Percentiles rank a stretch among this genome's conserved stretches.
Conservation (phyloP, 2,329 filamentous ascomycete genomes). For the Colletotrichum acutatum region DNA sequence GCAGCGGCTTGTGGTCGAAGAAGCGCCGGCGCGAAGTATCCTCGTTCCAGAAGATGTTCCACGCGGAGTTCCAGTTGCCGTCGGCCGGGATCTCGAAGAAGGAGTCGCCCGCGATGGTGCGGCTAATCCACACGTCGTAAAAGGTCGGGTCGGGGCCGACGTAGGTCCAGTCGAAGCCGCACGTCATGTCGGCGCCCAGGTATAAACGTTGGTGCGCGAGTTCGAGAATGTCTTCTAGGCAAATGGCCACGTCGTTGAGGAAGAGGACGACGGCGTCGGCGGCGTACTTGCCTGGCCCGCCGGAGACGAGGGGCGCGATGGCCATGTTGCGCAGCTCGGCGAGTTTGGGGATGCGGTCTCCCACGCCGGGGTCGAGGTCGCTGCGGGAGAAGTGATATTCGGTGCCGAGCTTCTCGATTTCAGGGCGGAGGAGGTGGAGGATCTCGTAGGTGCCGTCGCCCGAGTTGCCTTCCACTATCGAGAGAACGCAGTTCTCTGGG, state of each 20-base stretch:
- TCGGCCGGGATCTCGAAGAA: conserved; percentile 65
- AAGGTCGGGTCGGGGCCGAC: conserved; percentile 58
- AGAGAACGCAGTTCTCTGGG: conserved; percentile 60
- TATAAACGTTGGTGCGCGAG: conserved; percentile 54
- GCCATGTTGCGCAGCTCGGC: conserved; percentile 64
- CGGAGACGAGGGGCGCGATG: conserved; percentile 55
- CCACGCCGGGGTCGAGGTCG: conserved; percentile 53
- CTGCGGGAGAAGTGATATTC: conserved; percentile 56
- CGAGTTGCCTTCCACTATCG: conserved; percentile 66
- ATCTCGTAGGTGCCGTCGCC: conserved; percentile 64
- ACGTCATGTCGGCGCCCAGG: conserved; percentile 66
- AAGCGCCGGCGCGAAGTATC: conserved; percentile 47
- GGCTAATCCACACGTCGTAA: conserved; percentile 66
- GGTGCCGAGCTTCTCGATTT: conserved; percentile 51
- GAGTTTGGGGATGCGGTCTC: conserved; percentile 58
- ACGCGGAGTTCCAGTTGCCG: conserved; percentile 59
- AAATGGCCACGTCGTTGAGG: conserved; percentile 64
- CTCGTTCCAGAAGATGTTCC: conserved; percentile 66
- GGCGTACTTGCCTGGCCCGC: conserved; percentile 22
- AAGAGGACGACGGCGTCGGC: conserved; percentile 58
- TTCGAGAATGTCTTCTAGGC: conserved; percentile 63
- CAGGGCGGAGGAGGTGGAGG: conserved; percentile 51
- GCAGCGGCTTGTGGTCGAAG: conserved; percentile 57
- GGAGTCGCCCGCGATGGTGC: conserved; percentile 61
- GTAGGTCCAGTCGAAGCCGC: conserved; percentile 68